Evolutionary conservation across 371 early-diverging fungal species (phyloP).

Genomic region (Umbelopsis sp.): DNA sequence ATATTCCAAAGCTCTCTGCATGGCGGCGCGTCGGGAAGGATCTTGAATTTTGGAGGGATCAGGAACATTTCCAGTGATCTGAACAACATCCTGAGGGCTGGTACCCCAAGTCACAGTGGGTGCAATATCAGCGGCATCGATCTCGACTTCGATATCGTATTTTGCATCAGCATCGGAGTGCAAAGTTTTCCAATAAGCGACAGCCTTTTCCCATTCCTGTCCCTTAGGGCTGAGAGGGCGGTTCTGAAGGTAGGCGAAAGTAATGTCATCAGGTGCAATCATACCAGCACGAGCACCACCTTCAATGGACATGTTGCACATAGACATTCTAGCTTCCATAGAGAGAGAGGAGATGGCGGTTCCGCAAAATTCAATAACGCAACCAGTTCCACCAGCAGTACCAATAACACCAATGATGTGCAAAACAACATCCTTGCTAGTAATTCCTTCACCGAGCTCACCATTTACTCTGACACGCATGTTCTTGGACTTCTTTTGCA

Average conservation of each 20-base stretch:
- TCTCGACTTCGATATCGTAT: conserved; percentile 63
- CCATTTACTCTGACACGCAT: conserved; percentile 67
- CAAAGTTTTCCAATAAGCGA: conserved; percentile 67
- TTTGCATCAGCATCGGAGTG: conserved; percentile 61
- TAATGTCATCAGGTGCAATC: conserved; percentile 72
- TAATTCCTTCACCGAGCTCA: conserved; percentile 54
- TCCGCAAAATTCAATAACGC: conserved; percentile 70
- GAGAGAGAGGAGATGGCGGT: conserved; percentile 48
- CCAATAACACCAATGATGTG: conserved; percentile 73
- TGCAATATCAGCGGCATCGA: conserved; percentile 60
- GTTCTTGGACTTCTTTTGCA: conserved; percentile 71
- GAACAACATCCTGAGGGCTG: conserved; percentile 67
- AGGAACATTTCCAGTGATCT: conserved; percentile 63
- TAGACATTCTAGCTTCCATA: conserved; percentile 75
- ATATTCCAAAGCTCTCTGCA: conserved; percentile 63
- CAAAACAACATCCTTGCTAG: conserved; percentile 69
- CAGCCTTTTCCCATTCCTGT: conserved; percentile 63
- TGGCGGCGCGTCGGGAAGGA: conserved; percentile 49
- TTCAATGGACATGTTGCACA: conserved; percentile 78
- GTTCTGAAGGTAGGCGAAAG: conserved; percentile 65
- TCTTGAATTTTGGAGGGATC: conserved; percentile 53
- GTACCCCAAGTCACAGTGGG: conserved; percentile 77
- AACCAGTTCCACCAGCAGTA: conserved; percentile 73
- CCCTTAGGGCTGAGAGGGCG: conserved; percentile 69
- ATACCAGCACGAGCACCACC: conserved; percentile 76